Conservation (phyloP, 306 rosid genomes). For the Fagus sylvatica region DNA sequence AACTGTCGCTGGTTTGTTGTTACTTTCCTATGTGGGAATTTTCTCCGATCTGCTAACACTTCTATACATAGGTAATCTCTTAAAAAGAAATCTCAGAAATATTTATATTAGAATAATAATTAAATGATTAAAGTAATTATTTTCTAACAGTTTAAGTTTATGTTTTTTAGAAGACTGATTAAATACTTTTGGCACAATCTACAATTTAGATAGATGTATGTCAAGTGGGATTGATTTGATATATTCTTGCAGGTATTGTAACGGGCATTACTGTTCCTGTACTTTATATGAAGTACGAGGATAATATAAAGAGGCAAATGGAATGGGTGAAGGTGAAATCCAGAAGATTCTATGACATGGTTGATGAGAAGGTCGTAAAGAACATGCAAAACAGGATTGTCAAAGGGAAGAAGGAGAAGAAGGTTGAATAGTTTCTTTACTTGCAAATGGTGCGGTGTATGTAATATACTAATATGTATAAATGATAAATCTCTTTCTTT, state of each 20-base stretch:
- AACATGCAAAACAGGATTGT: slow-evolving; percentile 36
- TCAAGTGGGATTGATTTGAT: background rate
- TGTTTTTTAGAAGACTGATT: too few species aligned
- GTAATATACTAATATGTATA: background rate
- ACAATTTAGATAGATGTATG: too few species aligned
- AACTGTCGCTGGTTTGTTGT: slow-evolving; percentile 36
- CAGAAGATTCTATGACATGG: slow-evolving; percentile 35
- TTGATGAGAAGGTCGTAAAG: slow-evolving; percentile 55
- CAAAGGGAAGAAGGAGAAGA: slow-evolving; percentile 34
- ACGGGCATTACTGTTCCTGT: slow-evolving; percentile 48
- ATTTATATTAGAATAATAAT: too few species aligned
- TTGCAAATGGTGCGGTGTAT: background rate
- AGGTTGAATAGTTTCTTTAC: slow-evolving; percentile 31
- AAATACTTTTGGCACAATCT: too few species aligned
- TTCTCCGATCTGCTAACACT: slow-evolving; percentile 43
- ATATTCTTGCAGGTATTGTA: slow-evolving; percentile 34
- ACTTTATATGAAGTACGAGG: slow-evolving; percentile 45
- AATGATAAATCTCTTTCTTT: background rate
- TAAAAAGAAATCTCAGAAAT: background rate
- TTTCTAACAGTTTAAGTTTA: too few species aligned
- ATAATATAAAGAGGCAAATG: slow-evolving; percentile 34
- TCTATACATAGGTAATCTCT: slow-evolving; percentile 45
- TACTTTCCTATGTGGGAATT: slow-evolving; percentile 47
- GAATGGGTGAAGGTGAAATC: slow-evolving; percentile 43
- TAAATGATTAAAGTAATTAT: too few species aligned